A percentile compares a stretch with the other conserved stretches of the same genome.
Evolutionary conservation across 2,329 filamentous ascomycete species (phyloP).

Genomic region (Epichloe baconii): DNA sequence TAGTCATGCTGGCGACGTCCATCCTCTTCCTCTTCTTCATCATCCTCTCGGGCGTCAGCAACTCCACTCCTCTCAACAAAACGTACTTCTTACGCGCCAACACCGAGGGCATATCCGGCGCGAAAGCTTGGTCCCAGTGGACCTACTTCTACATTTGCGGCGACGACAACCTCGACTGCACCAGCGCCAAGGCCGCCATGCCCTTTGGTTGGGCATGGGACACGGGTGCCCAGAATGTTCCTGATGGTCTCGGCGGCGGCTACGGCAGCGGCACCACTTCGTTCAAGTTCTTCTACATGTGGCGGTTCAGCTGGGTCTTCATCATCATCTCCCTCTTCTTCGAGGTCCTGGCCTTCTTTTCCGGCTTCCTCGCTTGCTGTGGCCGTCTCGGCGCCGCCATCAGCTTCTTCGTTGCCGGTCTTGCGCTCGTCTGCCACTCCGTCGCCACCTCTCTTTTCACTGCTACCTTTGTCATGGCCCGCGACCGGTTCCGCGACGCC

Average conservation of each 20-base stretch:
- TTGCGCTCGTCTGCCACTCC: constrained; percentile 57
- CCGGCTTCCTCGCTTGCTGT: constrained; percentile 55
- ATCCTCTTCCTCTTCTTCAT: constrained; percentile 45
- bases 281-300: constrained; percentile 62
- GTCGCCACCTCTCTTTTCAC: constrained; percentile 62
- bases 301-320: constrained; percentile 88
- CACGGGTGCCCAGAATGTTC: constrained; percentile 29
- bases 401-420: constrained; percentile 40
- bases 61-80: constrained; percentile 45
- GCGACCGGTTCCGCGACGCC: constrained; percentile 47
- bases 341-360: constrained; percentile 51
- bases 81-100: constrained; percentile 80
- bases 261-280: constrained; percentile 44
- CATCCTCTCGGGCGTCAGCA: constrained; percentile 41
- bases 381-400: constrained; percentile 58
- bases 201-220: constrained; percentile 62
- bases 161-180: constrained; percentile 50
- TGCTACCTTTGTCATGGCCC: constrained; percentile 56
- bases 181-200: constrained; percentile 45
- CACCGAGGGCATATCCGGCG: constrained; percentile 58
- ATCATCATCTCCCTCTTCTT: constrained; percentile 78
- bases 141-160: constrained; percentile 81
- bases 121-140: constrained; percentile 63
- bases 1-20: constrained; percentile 36
- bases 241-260: constrained; percentile 31